Base-by-base conservation (phyloP, 2,329 filamentous ascomycete genomes). In the Fusarium citri region DNA sequence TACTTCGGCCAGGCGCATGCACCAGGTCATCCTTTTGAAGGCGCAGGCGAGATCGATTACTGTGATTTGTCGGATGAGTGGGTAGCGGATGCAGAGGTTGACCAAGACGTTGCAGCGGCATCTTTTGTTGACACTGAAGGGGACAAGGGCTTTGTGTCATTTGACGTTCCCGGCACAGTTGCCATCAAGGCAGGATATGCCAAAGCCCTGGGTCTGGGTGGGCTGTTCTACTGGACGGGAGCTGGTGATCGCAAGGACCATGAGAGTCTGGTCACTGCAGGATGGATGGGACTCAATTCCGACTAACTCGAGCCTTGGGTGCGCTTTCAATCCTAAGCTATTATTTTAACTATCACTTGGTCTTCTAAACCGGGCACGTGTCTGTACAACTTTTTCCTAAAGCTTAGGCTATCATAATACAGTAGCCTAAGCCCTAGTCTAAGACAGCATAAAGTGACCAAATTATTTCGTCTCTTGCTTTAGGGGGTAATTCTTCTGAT, bases 141-240 rank as follows among this genome's bases (percentile, higher is more conserved):
- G 6, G 79, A 73, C 22, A 80, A 80, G 53, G 81, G 89, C 0
- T 91, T 91, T 66, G 83, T 91, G 8, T 89, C 87, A 12, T 91
- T 91, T 68, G 90, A 92, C 71, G 88, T 87, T 31, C 85, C 88
- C 8, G 79, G 80, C 25, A 91, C 88, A 1, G 89, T 92, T 18
- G 76, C 80, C 56, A 82, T 85, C 72, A 92, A 92, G 78, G 89
- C 89, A 1, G 80, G 82, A 37, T 91, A 88, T 72, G 88, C 85
- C 48, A 85, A 83, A 48, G 78, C 82, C 37, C 82, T 83, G 62
- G 82, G 83, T 2, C 79, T 92, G 3, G 89, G 85, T 0, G 90
- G 90, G 0, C 69, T 92, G 30, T 92, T 92, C 76, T 92, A 91
- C 78, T 92, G 90, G 90, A 89, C 89, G 41, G 89, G 89, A 3